A percentile compares a stretch with the other conserved stretches of the same genome.
These are phyloP conservation scores for Acanthamoeba healyi DNA, from an alignment of 208 protist species.

Conservation along the genomic window DNA sequence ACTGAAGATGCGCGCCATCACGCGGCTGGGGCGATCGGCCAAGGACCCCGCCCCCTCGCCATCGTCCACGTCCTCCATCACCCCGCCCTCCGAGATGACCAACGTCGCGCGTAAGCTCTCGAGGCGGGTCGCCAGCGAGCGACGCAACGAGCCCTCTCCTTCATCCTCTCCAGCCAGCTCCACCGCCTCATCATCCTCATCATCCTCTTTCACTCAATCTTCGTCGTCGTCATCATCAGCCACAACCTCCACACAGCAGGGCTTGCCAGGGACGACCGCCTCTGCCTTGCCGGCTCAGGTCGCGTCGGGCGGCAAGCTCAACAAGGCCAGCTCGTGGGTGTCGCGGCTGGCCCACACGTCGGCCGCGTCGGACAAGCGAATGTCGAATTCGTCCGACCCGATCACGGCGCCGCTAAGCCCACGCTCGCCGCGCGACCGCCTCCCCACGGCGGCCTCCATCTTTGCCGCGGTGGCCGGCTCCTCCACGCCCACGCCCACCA, in stretches of 20 bases:
- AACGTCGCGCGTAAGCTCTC: not conserved
- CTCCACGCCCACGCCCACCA: not conserved
- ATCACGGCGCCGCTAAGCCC: not conserved
- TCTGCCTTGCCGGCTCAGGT: too few relatives aligned
- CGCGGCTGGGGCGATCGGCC: not conserved
- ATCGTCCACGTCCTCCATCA: not conserved
- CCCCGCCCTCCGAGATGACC: not conserved
- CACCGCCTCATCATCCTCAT: not conserved
- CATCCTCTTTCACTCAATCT: not conserved
- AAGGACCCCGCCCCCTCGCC: not conserved
- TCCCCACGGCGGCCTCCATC: not conserved
- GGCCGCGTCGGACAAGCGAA: not conserved
- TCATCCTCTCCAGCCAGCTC: not conserved
- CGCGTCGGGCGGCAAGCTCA: not conserved
- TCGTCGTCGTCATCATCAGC: not conserved
- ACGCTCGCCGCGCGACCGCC: not conserved
- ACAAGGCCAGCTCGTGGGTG: conserved; percentile 45
- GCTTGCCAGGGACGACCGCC: too few relatives aligned
- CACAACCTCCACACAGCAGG: too few relatives aligned
- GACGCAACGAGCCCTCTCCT: not conserved
- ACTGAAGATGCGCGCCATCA: not conserved
- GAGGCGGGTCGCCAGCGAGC: not conserved
- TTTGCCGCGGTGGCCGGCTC: too few relatives aligned
- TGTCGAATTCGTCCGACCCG: not conserved
- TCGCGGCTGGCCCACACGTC: not conserved